Evolutionary conservation across 768 basidiomycete genomes (phyloP), one percentile per base, ranked within the genome.

Genomic region (Termitomyces sp.): DNA sequence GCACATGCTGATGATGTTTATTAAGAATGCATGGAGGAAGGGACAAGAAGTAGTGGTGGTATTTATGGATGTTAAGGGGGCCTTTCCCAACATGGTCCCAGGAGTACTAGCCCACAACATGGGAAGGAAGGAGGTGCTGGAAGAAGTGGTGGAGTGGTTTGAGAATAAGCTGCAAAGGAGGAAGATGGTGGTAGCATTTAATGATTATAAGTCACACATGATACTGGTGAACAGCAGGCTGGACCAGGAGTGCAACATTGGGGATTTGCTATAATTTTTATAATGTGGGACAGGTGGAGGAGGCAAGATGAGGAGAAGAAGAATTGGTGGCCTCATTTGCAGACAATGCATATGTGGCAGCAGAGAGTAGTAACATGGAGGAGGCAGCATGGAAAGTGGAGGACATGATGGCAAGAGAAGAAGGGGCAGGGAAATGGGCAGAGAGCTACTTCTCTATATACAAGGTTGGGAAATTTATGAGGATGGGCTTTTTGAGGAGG

Each of bases 1-100:
- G 2, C 63, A 71, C 51, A 46, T 68, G 2, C 46, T 76, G 0
- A 66, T 70, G 9, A 59, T 68, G 0, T 68, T 62, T 7, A 63
- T 78, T 18, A 69, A 75, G 45, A 69, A 73, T 14, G 72, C 74
- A 0, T 77, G 75, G 76, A 35, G 70, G 1, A 58, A 54, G 18
- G 32, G 57, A 0, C 54, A 68, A 20, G 75, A 73, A 0, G 73
- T 62, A 0, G 65, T 69, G 0, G 61, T 62, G 0, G 60, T 77
- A 0, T 58, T 58, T 14, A 33, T 54, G 4, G 14, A 54, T 7
- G 32, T 54, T 2, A 54, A 76, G 55, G 74, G 69, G 0, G 75
- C 74, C 0, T 78, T 76, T 53, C 76, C 70, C 0, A 74, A 68
- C 54, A 67, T 64, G 0, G 67, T 62, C 0, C 60, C 63, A 0